Conservation (phyloP, 2,329 filamentous ascomycete genomes). For the Furcasterigmium furcatum region DNA sequence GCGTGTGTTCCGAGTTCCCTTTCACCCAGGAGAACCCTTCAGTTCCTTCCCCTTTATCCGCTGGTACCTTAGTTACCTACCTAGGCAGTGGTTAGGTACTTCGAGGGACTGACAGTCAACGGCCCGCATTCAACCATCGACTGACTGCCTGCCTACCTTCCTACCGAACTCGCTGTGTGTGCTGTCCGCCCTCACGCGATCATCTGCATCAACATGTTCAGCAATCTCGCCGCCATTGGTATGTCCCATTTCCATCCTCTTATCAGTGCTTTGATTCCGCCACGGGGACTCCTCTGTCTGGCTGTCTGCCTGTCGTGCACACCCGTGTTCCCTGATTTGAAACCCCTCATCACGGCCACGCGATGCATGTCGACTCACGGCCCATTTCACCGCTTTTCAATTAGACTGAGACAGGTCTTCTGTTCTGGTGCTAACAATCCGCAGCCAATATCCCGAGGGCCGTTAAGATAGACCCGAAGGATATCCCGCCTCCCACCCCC, state of each 20-base stretch:
- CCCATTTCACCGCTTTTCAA: too few species aligned
- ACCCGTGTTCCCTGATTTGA: conserved; percentile 5
- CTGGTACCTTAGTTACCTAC: too few species aligned
- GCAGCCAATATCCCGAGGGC: conserved; percentile 18
- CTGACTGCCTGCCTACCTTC: too few species aligned
- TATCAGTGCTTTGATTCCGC: background rate
- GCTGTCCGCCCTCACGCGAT: background rate
- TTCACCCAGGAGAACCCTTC: too few species aligned
- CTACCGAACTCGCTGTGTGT: too few species aligned
- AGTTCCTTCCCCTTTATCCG: too few species aligned
- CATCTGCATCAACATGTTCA: conserved; percentile 34
- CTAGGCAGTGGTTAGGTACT: too few species aligned
- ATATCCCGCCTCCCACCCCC: conserved; percentile 55
- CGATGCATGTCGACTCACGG: too few species aligned
- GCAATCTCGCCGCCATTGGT: conserved; percentile 35
- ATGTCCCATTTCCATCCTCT: conserved; percentile 17
- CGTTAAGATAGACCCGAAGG: conserved; percentile 37
- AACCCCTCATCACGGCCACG: conserved; percentile 13
- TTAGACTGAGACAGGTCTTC: background rate
- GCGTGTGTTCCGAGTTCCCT: too few species aligned
- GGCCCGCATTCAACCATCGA: too few species aligned
- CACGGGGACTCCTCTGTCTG: background rate
- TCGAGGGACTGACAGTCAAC: too few species aligned
- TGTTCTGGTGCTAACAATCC: conserved; percentile 7
- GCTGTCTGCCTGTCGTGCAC: conserved; percentile 6